A percentile compares a stretch with the other conserved stretches of the same genome.
phyloP scores from a whole-genome alignment of 139 green algal species.

The Picocystis salinarum region DNA sequence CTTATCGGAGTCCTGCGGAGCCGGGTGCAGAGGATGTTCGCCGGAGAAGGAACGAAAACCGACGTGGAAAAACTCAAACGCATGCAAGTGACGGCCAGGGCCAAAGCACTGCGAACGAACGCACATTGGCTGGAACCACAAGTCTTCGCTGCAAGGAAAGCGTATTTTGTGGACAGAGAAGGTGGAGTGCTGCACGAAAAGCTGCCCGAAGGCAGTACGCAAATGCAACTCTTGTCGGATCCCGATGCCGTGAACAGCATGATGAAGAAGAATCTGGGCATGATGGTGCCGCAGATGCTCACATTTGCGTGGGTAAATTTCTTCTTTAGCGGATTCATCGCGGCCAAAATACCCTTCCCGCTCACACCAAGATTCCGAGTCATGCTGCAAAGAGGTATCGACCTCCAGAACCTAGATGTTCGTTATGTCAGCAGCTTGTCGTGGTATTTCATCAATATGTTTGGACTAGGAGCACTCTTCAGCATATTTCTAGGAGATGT shows the following conservation, averaged over 20 bases:
- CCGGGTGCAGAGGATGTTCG: too few relatives aligned
- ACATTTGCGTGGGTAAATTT: constrained; percentile 32
- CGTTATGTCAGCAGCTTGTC: constrained; percentile 78
- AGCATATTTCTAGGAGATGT: constrained; percentile 41
- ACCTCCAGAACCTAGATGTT: constrained; percentile 64
- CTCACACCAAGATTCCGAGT: constrained; percentile 63
- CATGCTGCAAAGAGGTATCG: constrained; percentile 80
- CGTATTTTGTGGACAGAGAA: constrained; percentile 13
- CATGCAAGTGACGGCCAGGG: too few relatives aligned
- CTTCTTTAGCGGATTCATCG: constrained; percentile 71
- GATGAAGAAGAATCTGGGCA: constrained; percentile 70
- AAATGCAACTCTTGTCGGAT: too few relatives aligned
- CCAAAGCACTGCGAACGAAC: not conserved
- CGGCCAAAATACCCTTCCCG: constrained; percentile 71
- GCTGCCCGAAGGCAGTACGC: not conserved
- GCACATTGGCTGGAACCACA: not conserved
- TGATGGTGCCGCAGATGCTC: constrained; percentile 49
- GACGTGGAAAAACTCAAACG: too few relatives aligned
- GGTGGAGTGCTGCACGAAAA: constrained; percentile 18
- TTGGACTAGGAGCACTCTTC: constrained; percentile 54
- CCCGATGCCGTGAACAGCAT: constrained; percentile 43
- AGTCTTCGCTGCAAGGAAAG: not conserved
- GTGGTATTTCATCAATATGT: constrained; percentile 82
- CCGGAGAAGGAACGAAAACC: not conserved
- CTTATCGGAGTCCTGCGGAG: constrained; percentile 69